Conservation (phyloP, 2,329 filamentous ascomycete genomes). For the Talaromyces pinophilus region DNA sequence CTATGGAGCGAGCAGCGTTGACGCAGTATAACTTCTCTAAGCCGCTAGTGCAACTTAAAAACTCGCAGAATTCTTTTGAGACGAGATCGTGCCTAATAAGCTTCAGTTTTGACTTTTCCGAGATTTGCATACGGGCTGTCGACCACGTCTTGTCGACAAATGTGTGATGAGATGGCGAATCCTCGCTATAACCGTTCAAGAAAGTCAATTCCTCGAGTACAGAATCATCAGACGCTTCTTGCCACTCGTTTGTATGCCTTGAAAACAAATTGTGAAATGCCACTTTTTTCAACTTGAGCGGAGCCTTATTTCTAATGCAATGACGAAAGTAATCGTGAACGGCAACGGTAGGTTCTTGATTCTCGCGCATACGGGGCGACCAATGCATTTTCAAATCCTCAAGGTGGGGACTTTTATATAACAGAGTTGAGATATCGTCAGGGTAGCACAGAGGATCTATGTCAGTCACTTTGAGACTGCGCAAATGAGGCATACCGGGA, state of each 20-base stretch:
- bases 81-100: constrained; percentile 53
- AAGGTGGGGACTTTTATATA: constrained; percentile 57
- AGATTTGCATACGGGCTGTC: constrained; percentile 29
- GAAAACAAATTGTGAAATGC: constrained; percentile 61
- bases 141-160: constrained; percentile 62
- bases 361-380: constrained; percentile 62
- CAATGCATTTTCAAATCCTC: constrained; percentile 60
- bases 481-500: constrained; percentile 58
- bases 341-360: constrained; percentile 59
- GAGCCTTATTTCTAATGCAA: constrained; percentile 50
- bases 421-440: constrained; percentile 61
- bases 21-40: constrained; percentile 58
- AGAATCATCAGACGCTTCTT: constrained; percentile 45
- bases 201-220: constrained; percentile 53
- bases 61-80: constrained; percentile 47
- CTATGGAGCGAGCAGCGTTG: constrained; percentile 37
- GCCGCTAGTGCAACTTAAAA: constrained; percentile 46
- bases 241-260: constrained; percentile 51
- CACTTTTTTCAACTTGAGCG: constrained; percentile 53
- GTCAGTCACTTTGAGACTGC: constrained; percentile 56
- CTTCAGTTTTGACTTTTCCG: constrained; percentile 44
- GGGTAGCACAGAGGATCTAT: constrained; percentile 66
- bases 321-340: constrained; percentile 59
- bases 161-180: constrained; percentile 43
- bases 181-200: constrained; percentile 49